These are phyloP conservation scores for Cladophialophora bantiana DNA, from an alignment of 2,329 filamentous ascomycete genomes.

Conservation along the genomic window DNA sequence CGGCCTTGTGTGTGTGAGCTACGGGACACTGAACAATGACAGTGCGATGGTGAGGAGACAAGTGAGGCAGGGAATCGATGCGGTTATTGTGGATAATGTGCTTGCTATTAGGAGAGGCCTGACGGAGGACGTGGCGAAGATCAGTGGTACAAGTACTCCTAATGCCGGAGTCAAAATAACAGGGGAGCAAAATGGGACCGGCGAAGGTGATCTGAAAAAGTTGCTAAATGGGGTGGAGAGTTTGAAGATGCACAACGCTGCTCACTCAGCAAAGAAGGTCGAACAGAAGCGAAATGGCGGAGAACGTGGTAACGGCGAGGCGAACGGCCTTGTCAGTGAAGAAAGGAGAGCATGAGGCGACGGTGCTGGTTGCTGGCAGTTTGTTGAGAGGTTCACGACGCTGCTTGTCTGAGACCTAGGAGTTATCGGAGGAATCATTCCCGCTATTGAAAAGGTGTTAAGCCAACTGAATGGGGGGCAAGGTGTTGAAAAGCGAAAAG, in stretches of 20 bases:
- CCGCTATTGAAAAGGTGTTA: not conserved
- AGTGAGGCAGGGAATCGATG: conserved; percentile 94
- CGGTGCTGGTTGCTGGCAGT: not conserved
- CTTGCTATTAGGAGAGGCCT: conserved; percentile 90
- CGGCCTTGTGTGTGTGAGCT: conserved; percentile 92
- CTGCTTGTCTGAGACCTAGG: not conserved
- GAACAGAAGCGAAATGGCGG: not conserved
- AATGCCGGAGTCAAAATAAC: not conserved
- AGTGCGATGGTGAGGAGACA: conserved; percentile 84
- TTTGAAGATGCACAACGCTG: conserved; percentile 25
- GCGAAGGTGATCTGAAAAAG: conserved; percentile 14
- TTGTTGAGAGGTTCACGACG: not conserved
- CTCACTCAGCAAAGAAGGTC: conserved; percentile 8
- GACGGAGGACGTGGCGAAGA: conserved; percentile 55
- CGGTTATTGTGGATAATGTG: conserved; percentile 95
- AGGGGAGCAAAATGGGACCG: not conserved
- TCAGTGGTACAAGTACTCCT: conserved; percentile 4
- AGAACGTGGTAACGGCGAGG: not conserved
- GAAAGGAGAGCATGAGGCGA: not conserved
- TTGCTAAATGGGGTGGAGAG: conserved; percentile 29
- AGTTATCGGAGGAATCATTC: not conserved
- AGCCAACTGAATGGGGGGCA: not conserved
- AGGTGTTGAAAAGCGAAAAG: not conserved
- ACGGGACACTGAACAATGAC: conserved; percentile 90
- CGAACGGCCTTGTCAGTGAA: not conserved